Conservation (phyloP, 208 protist genomes). For the Naegleria fowleri region DNA sequence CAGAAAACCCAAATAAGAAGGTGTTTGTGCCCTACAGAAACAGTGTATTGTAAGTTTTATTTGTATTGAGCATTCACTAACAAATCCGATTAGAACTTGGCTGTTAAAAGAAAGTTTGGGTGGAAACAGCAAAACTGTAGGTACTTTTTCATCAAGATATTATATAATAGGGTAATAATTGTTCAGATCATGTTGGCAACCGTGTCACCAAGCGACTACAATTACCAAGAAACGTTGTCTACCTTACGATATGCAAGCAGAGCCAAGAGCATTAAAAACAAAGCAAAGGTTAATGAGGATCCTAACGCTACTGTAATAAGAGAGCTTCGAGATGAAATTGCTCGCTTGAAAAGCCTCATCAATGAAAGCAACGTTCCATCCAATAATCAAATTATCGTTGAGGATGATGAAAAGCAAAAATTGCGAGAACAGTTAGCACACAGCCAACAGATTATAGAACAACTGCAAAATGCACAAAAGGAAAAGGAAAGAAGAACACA, state of each 20-base stretch:
- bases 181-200: constrained; percentile 45
- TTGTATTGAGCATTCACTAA: background rate
- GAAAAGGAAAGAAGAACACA: constrained; percentile 11
- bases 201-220: constrained; percentile 38
- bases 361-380: background rate
- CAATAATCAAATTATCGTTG: background rate
- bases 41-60: constrained; percentile 37
- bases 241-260: constrained; percentile 42
- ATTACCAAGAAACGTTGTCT: constrained; percentile 45
- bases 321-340: constrained; percentile 54
- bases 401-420: constrained; percentile 3
- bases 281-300: constrained; percentile 63
- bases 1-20: constrained; percentile 40
- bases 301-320: constrained; percentile 50
- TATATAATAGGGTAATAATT: too few relatives aligned
- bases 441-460: constrained; percentile 19
- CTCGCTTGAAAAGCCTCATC: constrained; percentile 33
- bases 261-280: constrained; percentile 59
- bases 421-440: background rate
- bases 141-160: too few relatives aligned
- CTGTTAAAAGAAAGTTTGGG: constrained; percentile 59
- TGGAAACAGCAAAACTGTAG: constrained; percentile 51
- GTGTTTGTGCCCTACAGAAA: constrained; percentile 72
- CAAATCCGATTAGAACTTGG: constrained; percentile 48
- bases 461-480: background rate